phyloP scores from a whole-genome alignment of 1,284 basidiomycete species.

The Cryptococcus neoformans region DNA sequence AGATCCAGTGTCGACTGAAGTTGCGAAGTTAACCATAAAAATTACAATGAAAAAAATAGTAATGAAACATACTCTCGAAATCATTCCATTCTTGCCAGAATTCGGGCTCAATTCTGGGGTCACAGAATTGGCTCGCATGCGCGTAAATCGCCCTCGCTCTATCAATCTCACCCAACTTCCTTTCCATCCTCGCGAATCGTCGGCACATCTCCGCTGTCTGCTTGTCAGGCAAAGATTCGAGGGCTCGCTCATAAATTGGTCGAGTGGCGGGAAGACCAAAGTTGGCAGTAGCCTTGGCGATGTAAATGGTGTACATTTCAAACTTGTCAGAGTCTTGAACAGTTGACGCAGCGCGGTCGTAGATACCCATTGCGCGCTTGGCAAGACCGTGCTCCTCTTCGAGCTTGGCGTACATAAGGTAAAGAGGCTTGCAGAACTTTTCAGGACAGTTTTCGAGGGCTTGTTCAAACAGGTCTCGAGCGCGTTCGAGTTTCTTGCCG shows the following conservation, averaged over 20 bases:
- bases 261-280: slow-evolving; percentile 95
- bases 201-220: slow-evolving; percentile 98
- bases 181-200: slow-evolving; percentile 91
- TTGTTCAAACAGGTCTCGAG: slow-evolving; percentile 96
- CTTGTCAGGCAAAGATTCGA: slow-evolving; percentile 85
- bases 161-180: slow-evolving; percentile 98
- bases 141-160: slow-evolving; percentile 94
- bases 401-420: slow-evolving; percentile 90
- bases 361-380: slow-evolving; percentile 93
- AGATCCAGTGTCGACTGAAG: slow-evolving; percentile 78
- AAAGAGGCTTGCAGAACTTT: slow-evolving; percentile 91
- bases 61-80: slow-evolving; percentile 67
- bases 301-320: slow-evolving; percentile 98
- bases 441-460: slow-evolving; percentile 93
- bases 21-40: neutral
- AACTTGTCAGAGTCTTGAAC: slow-evolving; percentile 91
- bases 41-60: neutral
- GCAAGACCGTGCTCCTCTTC: slow-evolving; percentile 95
- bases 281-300: slow-evolving; percentile 93
- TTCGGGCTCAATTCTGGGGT: slow-evolving; percentile 80
- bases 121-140: slow-evolving; percentile 97
- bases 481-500: slow-evolving; percentile 88
- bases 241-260: slow-evolving; percentile 94
- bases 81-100: slow-evolving; percentile 98
- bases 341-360: slow-evolving; percentile 84